Percentiles rank a stretch among this genome's conserved stretches.
Evolutionary conservation across 2,329 filamentous ascomycete genomes (phyloP).

Genomic region (Fusarium nematophilum): DNA sequence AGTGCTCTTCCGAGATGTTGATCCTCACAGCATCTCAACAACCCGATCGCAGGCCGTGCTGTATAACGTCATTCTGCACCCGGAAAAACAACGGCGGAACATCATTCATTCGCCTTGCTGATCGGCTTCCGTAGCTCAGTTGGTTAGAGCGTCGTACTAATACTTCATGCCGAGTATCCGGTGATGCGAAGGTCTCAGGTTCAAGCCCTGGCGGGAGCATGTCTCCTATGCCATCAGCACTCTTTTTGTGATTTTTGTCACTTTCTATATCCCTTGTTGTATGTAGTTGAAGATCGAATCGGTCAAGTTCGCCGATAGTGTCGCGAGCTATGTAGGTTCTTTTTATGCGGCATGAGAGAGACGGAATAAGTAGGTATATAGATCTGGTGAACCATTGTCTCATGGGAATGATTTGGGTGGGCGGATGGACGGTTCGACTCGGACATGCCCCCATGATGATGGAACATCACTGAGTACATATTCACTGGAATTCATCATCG

Average conservation of each 20-base stretch:
- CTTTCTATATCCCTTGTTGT: background rate
- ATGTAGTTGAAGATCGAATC: background rate
- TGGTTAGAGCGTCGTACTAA: constrained; percentile 47
- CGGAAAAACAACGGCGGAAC: background rate
- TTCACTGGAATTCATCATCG: too few species aligned
- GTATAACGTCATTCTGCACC: background rate
- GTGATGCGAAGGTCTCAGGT: constrained; percentile 46
- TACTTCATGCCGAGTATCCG: constrained; percentile 32
- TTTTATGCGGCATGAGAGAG: too few species aligned
- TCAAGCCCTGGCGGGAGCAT: constrained; percentile 45
- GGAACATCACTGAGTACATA: too few species aligned
- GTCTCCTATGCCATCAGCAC: constrained; percentile 36
- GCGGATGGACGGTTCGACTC: too few species aligned
- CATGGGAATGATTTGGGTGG: too few species aligned
- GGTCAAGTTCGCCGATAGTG: too few species aligned
- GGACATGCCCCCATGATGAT: too few species aligned
- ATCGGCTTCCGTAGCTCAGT: constrained; percentile 46
- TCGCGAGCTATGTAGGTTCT: too few species aligned
- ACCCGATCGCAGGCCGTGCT: background rate
- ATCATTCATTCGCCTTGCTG: constrained; percentile 10
- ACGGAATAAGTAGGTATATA: too few species aligned
- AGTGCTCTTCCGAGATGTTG: too few species aligned
- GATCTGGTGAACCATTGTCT: too few species aligned
- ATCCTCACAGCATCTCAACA: too few species aligned
- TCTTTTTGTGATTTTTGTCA: constrained; percentile 14